Evolutionary conservation across 768 basidiomycete species (phyloP).

Genomic region (Sistotremastrum suecicum): DNA sequence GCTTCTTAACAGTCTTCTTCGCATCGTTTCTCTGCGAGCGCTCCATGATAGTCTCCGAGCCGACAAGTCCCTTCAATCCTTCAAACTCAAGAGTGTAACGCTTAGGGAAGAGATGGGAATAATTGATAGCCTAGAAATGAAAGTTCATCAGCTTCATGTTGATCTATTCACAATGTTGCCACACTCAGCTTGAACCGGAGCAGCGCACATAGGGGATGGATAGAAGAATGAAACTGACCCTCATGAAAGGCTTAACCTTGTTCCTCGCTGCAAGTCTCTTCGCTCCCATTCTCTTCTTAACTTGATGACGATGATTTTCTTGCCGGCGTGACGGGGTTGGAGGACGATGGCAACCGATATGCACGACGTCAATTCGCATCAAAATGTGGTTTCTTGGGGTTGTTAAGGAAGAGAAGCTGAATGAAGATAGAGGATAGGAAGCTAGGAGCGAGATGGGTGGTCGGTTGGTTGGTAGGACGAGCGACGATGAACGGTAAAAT

Average conservation of each 20-base stretch:
- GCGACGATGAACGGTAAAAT: no score
- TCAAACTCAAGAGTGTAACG: slow-evolving; percentile 98
- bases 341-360: slow-evolving; percentile 92
- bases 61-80: slow-evolving; percentile 75
- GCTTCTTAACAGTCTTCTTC: slow-evolving; percentile 93
- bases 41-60: slow-evolving; percentile 92
- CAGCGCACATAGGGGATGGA: background rate
- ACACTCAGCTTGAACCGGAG: background rate
- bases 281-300: slow-evolving; percentile 93
- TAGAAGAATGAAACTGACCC: no score
- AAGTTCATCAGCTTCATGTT: background rate
- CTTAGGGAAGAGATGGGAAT: slow-evolving; percentile 98
- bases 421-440: no score
- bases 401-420: no score
- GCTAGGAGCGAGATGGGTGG: no score
- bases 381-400: slow-evolving; percentile 4
- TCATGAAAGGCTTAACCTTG: slow-evolving; percentile 99
- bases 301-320: slow-evolving; percentile 98
- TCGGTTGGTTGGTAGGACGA: no score
- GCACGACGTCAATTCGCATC: slow-evolving; percentile 1
- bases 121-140: slow-evolving; percentile 70
- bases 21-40: slow-evolving; percentile 86
- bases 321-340: slow-evolving; percentile 97
- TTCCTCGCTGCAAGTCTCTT: slow-evolving; percentile 86
- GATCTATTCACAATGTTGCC: background rate